phyloP scores from a whole-genome alignment of 2,329 filamentous ascomycete genomes.

The Fusarium albosuccineum region DNA sequence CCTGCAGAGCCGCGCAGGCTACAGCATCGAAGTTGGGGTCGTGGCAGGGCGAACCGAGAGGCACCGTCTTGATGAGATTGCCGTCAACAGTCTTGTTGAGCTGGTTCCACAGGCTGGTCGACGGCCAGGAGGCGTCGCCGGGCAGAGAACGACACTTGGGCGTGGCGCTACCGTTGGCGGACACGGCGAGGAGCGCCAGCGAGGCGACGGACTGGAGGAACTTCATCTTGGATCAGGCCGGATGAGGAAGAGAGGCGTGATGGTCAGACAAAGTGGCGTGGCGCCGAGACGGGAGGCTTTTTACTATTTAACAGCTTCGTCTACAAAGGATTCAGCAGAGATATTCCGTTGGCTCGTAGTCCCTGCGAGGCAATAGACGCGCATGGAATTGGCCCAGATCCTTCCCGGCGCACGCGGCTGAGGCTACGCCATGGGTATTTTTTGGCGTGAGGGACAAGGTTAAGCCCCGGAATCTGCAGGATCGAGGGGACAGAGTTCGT shows the following conservation, averaged over 20 bases:
- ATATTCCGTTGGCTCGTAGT: not conserved
- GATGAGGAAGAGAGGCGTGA: constrained; percentile 14
- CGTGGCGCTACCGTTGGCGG: constrained; percentile 14
- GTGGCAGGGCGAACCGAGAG: constrained; percentile 65
- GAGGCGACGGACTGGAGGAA: constrained; percentile 22
- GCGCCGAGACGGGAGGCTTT: not conserved
- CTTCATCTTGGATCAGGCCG: constrained; percentile 32
- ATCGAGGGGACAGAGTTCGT: constrained; percentile 15
- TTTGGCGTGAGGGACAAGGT: not conserved
- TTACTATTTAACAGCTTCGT: not conserved
- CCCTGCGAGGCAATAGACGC: constrained; percentile 4
- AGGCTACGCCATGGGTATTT: not conserved
- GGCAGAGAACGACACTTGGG: constrained; percentile 62
- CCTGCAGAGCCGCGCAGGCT: constrained; percentile 57
- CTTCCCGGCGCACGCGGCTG: constrained; percentile 1
- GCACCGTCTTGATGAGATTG: constrained; percentile 62
- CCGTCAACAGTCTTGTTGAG: constrained; percentile 67
- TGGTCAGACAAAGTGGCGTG: not conserved
- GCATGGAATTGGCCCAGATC: not conserved
- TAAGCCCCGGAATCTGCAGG: not conserved
- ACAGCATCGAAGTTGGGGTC: constrained; percentile 59
- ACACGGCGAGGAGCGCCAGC: constrained; percentile 29
- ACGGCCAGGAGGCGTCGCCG: constrained; percentile 66
- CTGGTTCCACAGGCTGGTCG: constrained; percentile 55
- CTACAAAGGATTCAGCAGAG: not conserved